phyloP scores from a whole-genome alignment of 1,139 yeast genomes.

The Saccharomyces hybrid region DNA sequence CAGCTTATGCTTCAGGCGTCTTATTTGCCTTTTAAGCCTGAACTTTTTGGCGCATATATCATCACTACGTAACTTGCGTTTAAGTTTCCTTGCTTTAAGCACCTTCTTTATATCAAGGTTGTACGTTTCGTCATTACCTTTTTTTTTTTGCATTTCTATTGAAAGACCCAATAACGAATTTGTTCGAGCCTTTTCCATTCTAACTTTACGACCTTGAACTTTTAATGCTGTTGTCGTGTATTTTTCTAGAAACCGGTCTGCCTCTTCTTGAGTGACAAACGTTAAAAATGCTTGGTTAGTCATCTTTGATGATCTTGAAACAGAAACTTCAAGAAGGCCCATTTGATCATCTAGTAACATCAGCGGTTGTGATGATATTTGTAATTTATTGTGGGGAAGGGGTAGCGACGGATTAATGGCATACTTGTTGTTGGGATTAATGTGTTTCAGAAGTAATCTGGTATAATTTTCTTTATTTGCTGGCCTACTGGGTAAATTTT shows the following conservation, averaged over 20 bases:
- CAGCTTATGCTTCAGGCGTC: constrained; percentile 21
- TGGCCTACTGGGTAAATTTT: constrained; percentile 26
- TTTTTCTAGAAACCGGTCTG: constrained; percentile 43
- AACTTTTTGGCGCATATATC: constrained; percentile 15
- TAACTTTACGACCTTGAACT: constrained; percentile 51
- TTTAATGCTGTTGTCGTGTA: constrained; percentile 35
- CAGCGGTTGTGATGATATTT: not conserved
- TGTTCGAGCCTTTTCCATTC: constrained; percentile 37
- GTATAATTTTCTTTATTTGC: constrained; percentile 17
- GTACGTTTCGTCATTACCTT: constrained; percentile 3
- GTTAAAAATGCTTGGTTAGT: constrained; percentile 87
- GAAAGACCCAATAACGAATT: constrained; percentile 27
- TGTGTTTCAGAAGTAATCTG: constrained; percentile 13
- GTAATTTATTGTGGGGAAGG: constrained; percentile 11
- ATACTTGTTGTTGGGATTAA: constrained; percentile 17
- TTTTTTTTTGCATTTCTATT: constrained; percentile 2
- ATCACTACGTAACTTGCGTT: constrained; percentile 12
- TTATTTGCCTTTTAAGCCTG: constrained; percentile 20
- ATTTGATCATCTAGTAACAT: constrained; percentile 14
- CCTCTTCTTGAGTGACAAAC: constrained; percentile 39
- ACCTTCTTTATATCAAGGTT: constrained; percentile 16
- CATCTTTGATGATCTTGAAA: constrained; percentile 35
- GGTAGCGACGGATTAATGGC: constrained; percentile 8
- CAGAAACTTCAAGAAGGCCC: constrained; percentile 19
- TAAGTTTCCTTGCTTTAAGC: constrained; percentile 12